Conservation (phyloP, 169 alveolate genomes). For the Cryptosporidium xiaoi region DNA sequence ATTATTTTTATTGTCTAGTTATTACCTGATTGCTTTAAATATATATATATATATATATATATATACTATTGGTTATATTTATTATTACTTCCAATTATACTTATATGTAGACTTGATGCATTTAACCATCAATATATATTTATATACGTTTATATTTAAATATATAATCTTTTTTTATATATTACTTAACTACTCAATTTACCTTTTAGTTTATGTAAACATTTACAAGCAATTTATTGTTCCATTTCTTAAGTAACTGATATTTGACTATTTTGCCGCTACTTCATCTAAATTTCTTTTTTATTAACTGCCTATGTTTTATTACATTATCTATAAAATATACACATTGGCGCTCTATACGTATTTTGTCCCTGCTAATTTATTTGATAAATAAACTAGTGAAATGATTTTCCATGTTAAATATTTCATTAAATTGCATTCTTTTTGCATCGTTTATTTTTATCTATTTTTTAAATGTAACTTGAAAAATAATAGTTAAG, state of each 20-base stretch:
- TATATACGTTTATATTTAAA: conserved; percentile 1
- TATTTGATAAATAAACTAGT: background rate
- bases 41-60: background rate
- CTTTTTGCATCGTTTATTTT: too few species aligned
- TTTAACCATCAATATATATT: too few species aligned
- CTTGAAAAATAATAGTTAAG: too few species aligned
- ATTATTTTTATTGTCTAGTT: background rate
- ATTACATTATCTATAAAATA: too few species aligned
- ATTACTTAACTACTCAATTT: background rate
- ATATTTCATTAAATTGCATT: too few species aligned
- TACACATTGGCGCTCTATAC: background rate
- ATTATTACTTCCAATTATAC: background rate
- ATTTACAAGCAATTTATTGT: background rate
- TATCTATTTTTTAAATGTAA: too few species aligned
- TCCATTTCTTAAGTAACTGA: too few species aligned
- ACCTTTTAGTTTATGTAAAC: background rate
- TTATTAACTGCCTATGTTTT: too few species aligned
- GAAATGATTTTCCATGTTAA: too few species aligned
- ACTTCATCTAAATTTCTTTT: too few species aligned
- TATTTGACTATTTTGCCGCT: too few species aligned
- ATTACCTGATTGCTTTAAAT: background rate
- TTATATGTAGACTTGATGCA: too few species aligned
- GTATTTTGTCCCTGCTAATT: background rate
- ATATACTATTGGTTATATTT: background rate
- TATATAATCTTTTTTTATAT: background rate